Conservation (phyloP, 2,329 filamentous ascomycete genomes). For the Fusarium sp. region DNA sequence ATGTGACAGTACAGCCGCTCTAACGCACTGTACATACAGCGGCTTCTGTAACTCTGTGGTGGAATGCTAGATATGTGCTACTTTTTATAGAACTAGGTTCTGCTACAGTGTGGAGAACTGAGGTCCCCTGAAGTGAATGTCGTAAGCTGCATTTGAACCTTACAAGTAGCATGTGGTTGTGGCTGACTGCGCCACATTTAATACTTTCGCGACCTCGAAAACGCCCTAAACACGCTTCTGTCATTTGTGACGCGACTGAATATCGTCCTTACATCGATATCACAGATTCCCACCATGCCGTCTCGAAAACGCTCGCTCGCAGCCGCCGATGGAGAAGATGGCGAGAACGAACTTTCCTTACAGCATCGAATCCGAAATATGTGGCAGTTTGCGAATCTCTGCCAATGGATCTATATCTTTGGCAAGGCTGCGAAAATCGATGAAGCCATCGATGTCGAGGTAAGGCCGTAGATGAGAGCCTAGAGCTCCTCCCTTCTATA, state of each 20-base stretch:
- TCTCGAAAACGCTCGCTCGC: conserved; percentile 45
- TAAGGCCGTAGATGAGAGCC: conserved; percentile 54
- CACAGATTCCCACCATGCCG: conserved; percentile 41
- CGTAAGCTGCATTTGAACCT: conserved; percentile 20
- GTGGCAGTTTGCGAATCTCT: conserved; percentile 95
- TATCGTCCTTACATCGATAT: conserved; percentile 31
- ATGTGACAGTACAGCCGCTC: conserved; percentile 23
- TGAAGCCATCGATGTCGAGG: conserved; percentile 89
- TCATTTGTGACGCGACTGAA: conserved; percentile 44
- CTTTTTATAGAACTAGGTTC: conserved; percentile 42
- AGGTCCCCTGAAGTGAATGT: conserved; percentile 33
- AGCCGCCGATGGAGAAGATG: conserved; percentile 32
- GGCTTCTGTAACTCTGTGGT: neutral
- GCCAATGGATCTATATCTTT: conserved; percentile 94
- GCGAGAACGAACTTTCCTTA: conserved; percentile 34
- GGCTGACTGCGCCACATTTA: conserved; percentile 44
- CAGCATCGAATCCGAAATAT: conserved; percentile 81
- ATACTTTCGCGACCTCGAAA: conserved; percentile 40
- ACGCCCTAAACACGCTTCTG: conserved; percentile 33
- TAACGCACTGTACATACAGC: conserved; percentile 36
- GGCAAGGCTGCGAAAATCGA: conserved; percentile 90
- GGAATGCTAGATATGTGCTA: conserved; percentile 20
- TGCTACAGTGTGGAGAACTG: conserved; percentile 38
- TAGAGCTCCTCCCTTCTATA: conserved; percentile 1
- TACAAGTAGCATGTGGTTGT: conserved; percentile 41